Evolutionary conservation across 2,329 filamentous ascomycete species (phyloP).

Genomic region (Dendrostoma leiphaemia): DNA sequence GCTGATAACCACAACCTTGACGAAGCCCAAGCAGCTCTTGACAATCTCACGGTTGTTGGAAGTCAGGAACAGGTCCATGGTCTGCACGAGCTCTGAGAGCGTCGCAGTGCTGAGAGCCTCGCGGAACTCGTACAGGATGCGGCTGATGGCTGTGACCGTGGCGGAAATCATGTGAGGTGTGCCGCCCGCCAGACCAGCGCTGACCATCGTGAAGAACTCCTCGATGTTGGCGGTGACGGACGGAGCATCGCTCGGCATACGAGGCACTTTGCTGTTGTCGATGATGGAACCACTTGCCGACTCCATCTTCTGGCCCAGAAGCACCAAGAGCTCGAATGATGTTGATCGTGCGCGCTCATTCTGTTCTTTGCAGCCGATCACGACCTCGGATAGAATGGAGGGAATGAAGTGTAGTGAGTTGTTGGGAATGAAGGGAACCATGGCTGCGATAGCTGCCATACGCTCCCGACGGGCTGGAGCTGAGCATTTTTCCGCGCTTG

Average conservation of each 20-base stretch:
- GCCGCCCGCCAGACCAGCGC: conserved; percentile 86
- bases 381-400: conserved; percentile 85
- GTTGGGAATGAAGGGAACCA: conserved; percentile 75
- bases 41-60: conserved; percentile 98
- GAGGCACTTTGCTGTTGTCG: conserved; percentile 79
- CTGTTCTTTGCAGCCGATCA: conserved; percentile 95
- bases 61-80: conserved; percentile 93
- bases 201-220: conserved; percentile 98
- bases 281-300: conserved; percentile 68
- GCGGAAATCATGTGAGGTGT: conserved; percentile 98
- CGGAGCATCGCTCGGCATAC: conserved; percentile 81
- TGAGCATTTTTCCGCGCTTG: conserved; percentile 79
- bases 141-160: conserved; percentile 89
- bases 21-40: conserved; percentile 88
- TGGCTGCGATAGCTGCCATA: conserved; percentile 74
- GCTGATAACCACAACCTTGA: conserved; percentile 91
- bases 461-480: conserved; percentile 84
- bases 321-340: conserved; percentile 85
- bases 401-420: conserved; percentile 90
- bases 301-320: conserved; percentile 79
- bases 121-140: conserved; percentile 92
- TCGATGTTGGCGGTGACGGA: conserved; percentile 79
- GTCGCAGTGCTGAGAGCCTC: conserved; percentile 65
- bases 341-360: conserved; percentile 90
- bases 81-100: conserved; percentile 82